A percentile compares a stretch with the other conserved stretches of the same genome.
phyloP scores from a whole-genome alignment of 768 basidiomycete species.

The Auricularia sp. region DNA sequence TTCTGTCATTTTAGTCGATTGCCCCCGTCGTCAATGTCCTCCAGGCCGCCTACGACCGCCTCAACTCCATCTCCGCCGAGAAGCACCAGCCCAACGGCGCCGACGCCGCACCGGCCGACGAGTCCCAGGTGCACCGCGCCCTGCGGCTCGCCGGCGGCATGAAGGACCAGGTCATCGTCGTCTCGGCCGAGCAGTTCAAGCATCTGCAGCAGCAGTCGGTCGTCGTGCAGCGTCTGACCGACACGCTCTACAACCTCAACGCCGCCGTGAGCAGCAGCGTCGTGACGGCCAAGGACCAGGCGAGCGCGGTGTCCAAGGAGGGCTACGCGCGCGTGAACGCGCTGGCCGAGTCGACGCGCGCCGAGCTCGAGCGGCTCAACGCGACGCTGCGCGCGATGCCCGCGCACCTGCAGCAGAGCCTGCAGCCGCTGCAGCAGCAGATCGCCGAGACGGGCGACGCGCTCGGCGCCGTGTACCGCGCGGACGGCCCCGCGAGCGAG shows the following conservation, averaged over 20 bases:
- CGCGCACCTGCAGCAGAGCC: conserved; percentile 43
- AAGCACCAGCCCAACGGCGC: conserved; percentile 26
- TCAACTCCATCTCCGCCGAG: conserved; percentile 13
- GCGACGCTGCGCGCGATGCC: conserved; percentile 44
- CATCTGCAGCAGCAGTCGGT: conserved; percentile 56
- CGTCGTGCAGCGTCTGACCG: conserved; percentile 30
- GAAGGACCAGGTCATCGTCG: conserved; percentile 49
- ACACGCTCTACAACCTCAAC: background rate
- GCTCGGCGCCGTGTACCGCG: conserved; percentile 36
- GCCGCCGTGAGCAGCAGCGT: background rate
- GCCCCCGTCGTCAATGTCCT: conserved; percentile 68
- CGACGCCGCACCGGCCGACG: conserved; percentile 39
- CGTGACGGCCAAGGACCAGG: background rate
- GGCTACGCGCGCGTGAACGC: background rate
- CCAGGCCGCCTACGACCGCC: conserved; percentile 39
- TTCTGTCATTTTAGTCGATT: conserved; percentile 30
- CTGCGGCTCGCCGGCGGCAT: conserved; percentile 54
- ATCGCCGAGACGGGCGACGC: conserved; percentile 29
- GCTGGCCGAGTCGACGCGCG: background rate
- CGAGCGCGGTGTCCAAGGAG: background rate
- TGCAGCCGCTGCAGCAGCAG: conserved; percentile 46
- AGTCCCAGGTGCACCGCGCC: conserved; percentile 74
- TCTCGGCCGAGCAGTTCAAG: conserved; percentile 62
- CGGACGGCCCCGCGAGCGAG: conserved; percentile 46
- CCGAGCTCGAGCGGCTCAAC: background rate